These are phyloP conservation scores for Tylopilus sp. DNA, from an alignment of 768 basidiomycete genomes.

Conservation along the genomic window DNA sequence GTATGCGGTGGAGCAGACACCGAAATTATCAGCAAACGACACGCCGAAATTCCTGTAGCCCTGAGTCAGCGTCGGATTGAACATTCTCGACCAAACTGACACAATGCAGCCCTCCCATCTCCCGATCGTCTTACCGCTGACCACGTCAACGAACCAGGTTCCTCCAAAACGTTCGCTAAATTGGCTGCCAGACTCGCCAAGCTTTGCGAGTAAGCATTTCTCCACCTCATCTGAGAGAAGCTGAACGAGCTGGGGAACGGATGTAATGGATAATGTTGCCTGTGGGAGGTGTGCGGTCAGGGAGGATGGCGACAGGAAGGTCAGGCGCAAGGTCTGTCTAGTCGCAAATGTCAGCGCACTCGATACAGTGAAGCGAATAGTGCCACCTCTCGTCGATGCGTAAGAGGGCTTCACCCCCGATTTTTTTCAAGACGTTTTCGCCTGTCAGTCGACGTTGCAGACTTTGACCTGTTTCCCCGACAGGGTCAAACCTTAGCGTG, in stretches of 20 bases:
- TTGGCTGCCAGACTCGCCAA: conserved; percentile 63
- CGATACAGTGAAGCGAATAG: neutral
- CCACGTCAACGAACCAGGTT: conserved; percentile 76
- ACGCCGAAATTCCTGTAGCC: conserved; percentile 61
- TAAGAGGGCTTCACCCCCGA: conserved; percentile 72
- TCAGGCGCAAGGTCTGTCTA: conserved; percentile 74
- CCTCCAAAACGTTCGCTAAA: conserved; percentile 49
- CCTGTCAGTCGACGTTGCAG: conserved; percentile 47
- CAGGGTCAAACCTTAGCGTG: conserved; percentile 54
- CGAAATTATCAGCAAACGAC: conserved; percentile 45
- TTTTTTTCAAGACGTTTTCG: conserved; percentile 35
- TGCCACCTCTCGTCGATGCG: conserved; percentile 65
- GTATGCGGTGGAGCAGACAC: conserved; percentile 58
- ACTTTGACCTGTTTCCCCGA: conserved; percentile 64
- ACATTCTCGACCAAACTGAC: conserved; percentile 41
- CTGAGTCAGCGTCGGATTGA: conserved; percentile 2
- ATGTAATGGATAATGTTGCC: conserved; percentile 69
- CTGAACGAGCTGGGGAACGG: conserved; percentile 72
- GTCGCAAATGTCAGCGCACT: neutral
- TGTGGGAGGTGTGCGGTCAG: conserved; percentile 78
- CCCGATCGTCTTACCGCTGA: conserved; percentile 60
- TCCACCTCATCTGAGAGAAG: conserved; percentile 78
- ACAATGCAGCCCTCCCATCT: conserved; percentile 77
- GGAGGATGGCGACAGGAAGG: conserved; percentile 70
- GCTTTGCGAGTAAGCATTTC: conserved; percentile 60